Conservation (phyloP, 148 eudicot genomes). For the Vaccinium myrtillus region DNA sequence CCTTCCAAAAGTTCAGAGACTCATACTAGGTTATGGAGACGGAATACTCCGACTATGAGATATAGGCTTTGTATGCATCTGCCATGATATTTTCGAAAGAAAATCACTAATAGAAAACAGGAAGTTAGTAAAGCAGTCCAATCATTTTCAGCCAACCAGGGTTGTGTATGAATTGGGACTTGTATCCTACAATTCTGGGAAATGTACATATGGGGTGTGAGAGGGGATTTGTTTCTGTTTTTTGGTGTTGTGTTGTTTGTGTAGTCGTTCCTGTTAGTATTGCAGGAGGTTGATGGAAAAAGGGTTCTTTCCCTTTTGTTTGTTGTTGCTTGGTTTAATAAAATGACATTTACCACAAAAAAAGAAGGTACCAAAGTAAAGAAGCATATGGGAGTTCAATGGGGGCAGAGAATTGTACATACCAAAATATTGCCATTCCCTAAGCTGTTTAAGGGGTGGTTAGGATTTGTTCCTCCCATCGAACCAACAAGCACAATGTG, state of each 20-base stretch:
- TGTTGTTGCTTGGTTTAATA: no score
- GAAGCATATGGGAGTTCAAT: background rate
- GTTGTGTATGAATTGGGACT: no score
- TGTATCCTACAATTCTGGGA: no score
- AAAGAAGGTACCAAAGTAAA: background rate
- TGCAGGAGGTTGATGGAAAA: no score
- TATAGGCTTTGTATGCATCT: background rate
- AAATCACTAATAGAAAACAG: no score
- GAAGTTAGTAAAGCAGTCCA: background rate
- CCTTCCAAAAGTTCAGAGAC: background rate
- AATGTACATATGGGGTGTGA: no score
- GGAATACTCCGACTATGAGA: background rate
- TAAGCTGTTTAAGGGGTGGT: conserved; percentile 78
- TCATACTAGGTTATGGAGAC: background rate
- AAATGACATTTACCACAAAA: no score
- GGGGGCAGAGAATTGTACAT: background rate
- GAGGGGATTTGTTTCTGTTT: no score
- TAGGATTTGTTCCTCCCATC: conserved; percentile 90
- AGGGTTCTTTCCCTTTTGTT: no score
- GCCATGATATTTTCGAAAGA: background rate
- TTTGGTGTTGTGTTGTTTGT: no score
- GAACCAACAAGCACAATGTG: conserved; percentile 96
- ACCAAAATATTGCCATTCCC: conserved; percentile 97
- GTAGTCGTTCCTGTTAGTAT: no score
- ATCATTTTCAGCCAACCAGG: background rate